Percentiles rank a stretch among this genome's conserved stretches.
Evolutionary conservation across 1,284 basidiomycete species (phyloP).

Genomic region (Serendipita sp.): DNA sequence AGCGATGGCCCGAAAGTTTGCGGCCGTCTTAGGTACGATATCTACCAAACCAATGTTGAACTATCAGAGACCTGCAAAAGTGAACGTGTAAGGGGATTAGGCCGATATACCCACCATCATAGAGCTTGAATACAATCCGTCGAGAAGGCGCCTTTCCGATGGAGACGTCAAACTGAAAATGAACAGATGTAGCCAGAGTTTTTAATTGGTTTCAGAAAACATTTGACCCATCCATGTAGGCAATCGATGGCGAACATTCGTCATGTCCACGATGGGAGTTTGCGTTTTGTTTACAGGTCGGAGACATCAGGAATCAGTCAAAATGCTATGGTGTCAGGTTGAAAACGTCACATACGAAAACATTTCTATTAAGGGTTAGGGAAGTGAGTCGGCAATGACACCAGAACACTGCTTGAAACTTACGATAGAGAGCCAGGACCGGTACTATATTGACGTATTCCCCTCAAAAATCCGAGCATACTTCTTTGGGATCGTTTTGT

Average conservation of each 20-base stretch:
- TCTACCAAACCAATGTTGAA: slow-evolving; percentile 8
- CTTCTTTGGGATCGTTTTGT: background rate
- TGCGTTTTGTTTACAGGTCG: no score
- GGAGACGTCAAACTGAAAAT: background rate
- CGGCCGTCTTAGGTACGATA: slow-evolving; percentile 29
- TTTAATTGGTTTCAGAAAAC: background rate
- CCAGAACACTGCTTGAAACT: no score
- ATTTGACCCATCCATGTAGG: background rate
- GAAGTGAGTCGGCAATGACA: background rate
- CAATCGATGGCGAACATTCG: no score
- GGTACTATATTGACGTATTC: background rate
- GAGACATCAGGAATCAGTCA: background rate
- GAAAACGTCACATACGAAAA: background rate
- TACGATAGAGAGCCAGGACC: no score
- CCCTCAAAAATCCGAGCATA: background rate
- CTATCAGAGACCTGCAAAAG: background rate
- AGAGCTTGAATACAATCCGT: slow-evolving; percentile 26
- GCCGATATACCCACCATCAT: slow-evolving; percentile 14
- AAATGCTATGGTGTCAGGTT: background rate
- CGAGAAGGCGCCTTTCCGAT: slow-evolving; percentile 18
- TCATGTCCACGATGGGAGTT: no score
- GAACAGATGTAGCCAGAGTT: background rate
- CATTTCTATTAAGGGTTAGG: background rate
- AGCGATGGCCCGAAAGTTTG: slow-evolving; percentile 38
- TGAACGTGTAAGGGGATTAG: background rate